phyloP scores from a whole-genome alignment of 2,329 filamentous ascomycete species.

The Huntiella decipiens region DNA sequence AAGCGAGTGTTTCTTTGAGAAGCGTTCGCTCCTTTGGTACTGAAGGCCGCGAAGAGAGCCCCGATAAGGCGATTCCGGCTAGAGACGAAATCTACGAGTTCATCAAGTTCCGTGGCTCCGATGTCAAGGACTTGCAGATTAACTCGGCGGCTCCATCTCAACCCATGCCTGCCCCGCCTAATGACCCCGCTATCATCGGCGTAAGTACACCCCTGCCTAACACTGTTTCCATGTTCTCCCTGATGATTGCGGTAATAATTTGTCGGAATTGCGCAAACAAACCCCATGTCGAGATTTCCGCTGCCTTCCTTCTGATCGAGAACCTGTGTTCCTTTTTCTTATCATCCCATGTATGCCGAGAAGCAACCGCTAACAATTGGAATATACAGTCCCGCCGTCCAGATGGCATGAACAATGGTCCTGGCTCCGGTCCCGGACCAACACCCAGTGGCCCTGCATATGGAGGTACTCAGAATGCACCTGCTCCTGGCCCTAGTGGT shows the following conservation, averaged over 20 bases:
- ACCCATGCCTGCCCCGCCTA: slow-evolving; percentile 56
- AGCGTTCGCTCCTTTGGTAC: slow-evolving; percentile 91
- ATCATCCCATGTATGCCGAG: background rate
- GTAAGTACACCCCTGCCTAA: slow-evolving; percentile 43
- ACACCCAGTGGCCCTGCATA: slow-evolving; percentile 1
- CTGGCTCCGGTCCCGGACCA: background rate
- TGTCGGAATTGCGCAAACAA: slow-evolving; percentile 84
- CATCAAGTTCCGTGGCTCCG: slow-evolving; percentile 93
- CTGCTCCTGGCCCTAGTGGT: slow-evolving; percentile 6
- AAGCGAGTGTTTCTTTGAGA: slow-evolving; percentile 89
- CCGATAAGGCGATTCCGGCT: slow-evolving; percentile 31
- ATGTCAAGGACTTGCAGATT: slow-evolving; percentile 94
- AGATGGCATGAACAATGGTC: background rate
- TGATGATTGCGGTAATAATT: slow-evolving; percentile 98
- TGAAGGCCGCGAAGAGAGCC: slow-evolving; percentile 75
- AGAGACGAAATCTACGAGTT: slow-evolving; percentile 91
- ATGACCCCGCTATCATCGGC: slow-evolving; percentile 90
- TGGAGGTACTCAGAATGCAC: no score
- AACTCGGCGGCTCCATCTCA: slow-evolving; percentile 65
- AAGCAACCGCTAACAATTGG: background rate
- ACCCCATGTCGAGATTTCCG: slow-evolving; percentile 85
- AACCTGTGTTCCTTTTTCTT: slow-evolving; percentile 1
- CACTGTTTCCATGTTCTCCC: slow-evolving; percentile 17
- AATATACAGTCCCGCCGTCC: slow-evolving; percentile 11
- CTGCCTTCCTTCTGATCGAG: slow-evolving; percentile 98